Base-by-base conservation (phyloP, 2,329 filamentous ascomycete species). In the Grosmannia penicillata region DNA sequence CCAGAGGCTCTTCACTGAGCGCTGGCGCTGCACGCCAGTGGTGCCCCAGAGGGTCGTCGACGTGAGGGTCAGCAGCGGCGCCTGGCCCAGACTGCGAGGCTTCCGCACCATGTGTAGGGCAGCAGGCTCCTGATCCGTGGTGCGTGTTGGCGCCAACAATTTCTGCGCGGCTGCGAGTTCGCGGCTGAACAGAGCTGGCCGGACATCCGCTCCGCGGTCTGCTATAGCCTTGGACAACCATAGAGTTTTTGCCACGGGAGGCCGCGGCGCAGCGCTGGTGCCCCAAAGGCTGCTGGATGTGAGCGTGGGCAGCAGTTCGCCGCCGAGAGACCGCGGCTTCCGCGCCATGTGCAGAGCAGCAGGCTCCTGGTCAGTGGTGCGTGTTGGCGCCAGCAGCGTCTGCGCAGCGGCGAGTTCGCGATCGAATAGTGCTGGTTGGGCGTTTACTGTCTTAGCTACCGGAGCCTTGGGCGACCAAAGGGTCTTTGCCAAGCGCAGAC, bases 331-430 rank as follows among this genome's bases (percentile, higher is more conserved):
- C n/a, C n/a, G n/a, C n/a, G n/a, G n/a, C 38, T 49, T 53, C 33
- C 51, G 53, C n/a, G 37, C 37, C 47, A 57, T 53, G 23, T 41
- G 37, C 19, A 55, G 44, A 14, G 54, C 58, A 24, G 55, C 48
- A 5, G 46, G 47, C 22, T 47, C 43, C 22, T 33, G 28, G 14
- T 34, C 17, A 3, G 47, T 51, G 4, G 43, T 46, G 26, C 49
- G 47, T 17, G 36, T 33, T 17, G 42, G 18, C 18, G 29, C 33
- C 22, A 13, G 18, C 24, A 38, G 14, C 37, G 44, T 44, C 36
- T 39, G 26, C 8, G 30, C 37, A 7, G 38, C 36, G 3, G 44
- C 42, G 4, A 25, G 35, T 7, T 40, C 42, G 11, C 36, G 39
- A 33, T 46, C 44, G 18, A 46, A 46, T 29, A 46, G 29, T 3